phyloP scores from a whole-genome alignment of 768 basidiomycete genomes.

The Dacryopinax spathularia region DNA sequence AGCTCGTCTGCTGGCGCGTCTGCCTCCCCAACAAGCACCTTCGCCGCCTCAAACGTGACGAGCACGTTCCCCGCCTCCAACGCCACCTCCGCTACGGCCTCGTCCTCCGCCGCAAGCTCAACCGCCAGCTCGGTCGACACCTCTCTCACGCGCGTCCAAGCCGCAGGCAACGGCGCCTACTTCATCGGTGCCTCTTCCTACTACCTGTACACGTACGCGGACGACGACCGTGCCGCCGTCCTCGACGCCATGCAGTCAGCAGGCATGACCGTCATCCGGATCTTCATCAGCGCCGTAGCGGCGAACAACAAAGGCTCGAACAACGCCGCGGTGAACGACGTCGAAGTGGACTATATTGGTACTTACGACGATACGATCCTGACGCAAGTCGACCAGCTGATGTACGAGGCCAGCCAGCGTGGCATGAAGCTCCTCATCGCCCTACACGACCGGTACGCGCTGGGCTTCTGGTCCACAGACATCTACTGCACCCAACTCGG shows the following conservation, averaged over 20 bases:
- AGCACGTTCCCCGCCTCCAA: background rate
- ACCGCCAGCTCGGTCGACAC: background rate
- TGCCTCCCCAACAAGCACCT: background rate
- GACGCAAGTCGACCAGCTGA: slow-evolving; percentile 18
- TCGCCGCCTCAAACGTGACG: background rate
- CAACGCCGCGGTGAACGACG: slow-evolving; percentile 11
- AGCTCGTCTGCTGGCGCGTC: background rate
- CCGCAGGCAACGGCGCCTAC: slow-evolving; percentile 1
- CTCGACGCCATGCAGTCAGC: slow-evolving; percentile 17
- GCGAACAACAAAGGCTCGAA: slow-evolving; percentile 16
- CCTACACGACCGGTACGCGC: slow-evolving; percentile 19
- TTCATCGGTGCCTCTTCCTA: slow-evolving; percentile 18
- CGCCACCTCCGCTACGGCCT: background rate
- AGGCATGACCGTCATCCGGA: slow-evolving; percentile 17
- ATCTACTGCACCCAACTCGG: slow-evolving; percentile 16
- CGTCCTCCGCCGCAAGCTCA: background rate
- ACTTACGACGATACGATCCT: slow-evolving; percentile 21
- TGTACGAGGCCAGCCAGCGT: slow-evolving; percentile 14
- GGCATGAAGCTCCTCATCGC: slow-evolving; percentile 20
- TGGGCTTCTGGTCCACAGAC: slow-evolving; percentile 21
- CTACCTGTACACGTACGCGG: slow-evolving; percentile 15
- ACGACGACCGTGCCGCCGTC: slow-evolving; percentile 12
- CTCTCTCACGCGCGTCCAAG: background rate
- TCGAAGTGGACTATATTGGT: slow-evolving; percentile 16
- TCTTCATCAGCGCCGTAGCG: slow-evolving; percentile 14